Evolutionary conservation across 306 rosid species (phyloP), one percentile per base, ranked within the genome.

Genomic region (Sophora flavescens): DNA sequence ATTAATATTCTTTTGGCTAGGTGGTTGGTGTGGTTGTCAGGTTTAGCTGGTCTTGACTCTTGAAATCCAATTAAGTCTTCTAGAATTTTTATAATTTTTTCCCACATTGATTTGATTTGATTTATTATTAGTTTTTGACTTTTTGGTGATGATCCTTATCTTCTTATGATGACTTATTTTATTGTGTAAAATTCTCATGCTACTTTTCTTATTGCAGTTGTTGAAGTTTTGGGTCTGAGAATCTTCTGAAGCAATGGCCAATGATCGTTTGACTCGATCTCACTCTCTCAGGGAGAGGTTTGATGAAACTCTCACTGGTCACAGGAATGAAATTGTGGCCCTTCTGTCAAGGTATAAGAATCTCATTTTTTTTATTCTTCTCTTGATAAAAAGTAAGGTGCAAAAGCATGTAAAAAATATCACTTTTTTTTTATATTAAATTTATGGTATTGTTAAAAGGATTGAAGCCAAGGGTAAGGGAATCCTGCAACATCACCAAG

Each of bases 401-500:
- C 8, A 18, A 45, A 18, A 45, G 63, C 32, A 75, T 68, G 70
- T 69, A 44, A 41, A 41, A 68, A 28, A 18, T 81, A 44, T n/a
- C n/a, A n/a, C n/a, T n/a, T n/a, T n/a, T n/a, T n/a, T n/a, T n/a
- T n/a, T n/a, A n/a, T n/a, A n/a, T n/a, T n/a, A n/a, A n/a, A n/a
- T n/a, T n/a, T n/a, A n/a, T n/a, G n/a, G n/a, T 73, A 13, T 22
- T 45, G 14, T 11, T 57, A 45, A 54, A 38, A 84, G 88, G 85
- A 79, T 84, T 28, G 88, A 81, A 81, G 88, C 81, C 26, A 84
- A 92, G 87, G 99, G 99, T 52, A 91, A 95, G 79, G 97, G 99
- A 18, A 92, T 92, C 78, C 83, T 95, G 56, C 98, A 92, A 63
- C 91, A 94, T 71, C 97, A 95, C 72, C 93, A 95, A 48, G 81